phyloP scores from a whole-genome alignment of 805 yeast genomes.

The Candida yuanshanica region DNA sequence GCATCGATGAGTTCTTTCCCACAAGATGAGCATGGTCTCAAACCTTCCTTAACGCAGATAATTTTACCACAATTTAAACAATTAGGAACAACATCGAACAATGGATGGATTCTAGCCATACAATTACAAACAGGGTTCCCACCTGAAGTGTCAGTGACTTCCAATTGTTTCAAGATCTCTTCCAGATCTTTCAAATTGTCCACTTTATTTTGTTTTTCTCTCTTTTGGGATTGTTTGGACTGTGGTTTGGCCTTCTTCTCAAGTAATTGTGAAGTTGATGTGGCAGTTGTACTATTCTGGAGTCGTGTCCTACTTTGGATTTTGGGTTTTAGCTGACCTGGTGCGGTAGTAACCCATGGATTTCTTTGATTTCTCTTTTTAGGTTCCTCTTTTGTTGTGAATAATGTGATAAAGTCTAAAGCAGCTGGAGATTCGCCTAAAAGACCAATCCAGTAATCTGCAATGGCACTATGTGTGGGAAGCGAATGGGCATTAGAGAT shows the following conservation, averaged over 20 bases:
- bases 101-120: slow-evolving; percentile 82
- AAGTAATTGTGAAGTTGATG: slow-evolving; percentile 44
- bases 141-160: slow-evolving; percentile 27
- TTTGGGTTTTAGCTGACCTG: slow-evolving; percentile 2
- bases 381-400: slow-evolving; percentile 24
- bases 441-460: slow-evolving; percentile 47
- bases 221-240: slow-evolving; percentile 30
- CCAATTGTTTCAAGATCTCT: slow-evolving; percentile 50
- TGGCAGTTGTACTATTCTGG: slow-evolving; percentile 22
- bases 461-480: slow-evolving; percentile 41
- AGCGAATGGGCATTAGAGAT: slow-evolving; percentile 46
- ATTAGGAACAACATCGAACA: slow-evolving; percentile 87
- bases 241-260: slow-evolving; percentile 31
- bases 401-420: slow-evolving; percentile 39
- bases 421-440: slow-evolving; percentile 55
- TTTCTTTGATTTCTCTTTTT: background rate
- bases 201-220: slow-evolving; percentile 37
- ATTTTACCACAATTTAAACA: slow-evolving; percentile 93
- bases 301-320: slow-evolving; percentile 9
- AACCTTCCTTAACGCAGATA: slow-evolving; percentile 84
- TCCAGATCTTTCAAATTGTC: slow-evolving; percentile 62
- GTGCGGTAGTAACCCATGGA: slow-evolving; percentile 13
- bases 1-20: slow-evolving; percentile 57
- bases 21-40: slow-evolving; percentile 86
- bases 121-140: slow-evolving; percentile 56